phyloP scores from a whole-genome alignment of 1,139 yeast species.

The Schwanniomyces etchellsii region DNA sequence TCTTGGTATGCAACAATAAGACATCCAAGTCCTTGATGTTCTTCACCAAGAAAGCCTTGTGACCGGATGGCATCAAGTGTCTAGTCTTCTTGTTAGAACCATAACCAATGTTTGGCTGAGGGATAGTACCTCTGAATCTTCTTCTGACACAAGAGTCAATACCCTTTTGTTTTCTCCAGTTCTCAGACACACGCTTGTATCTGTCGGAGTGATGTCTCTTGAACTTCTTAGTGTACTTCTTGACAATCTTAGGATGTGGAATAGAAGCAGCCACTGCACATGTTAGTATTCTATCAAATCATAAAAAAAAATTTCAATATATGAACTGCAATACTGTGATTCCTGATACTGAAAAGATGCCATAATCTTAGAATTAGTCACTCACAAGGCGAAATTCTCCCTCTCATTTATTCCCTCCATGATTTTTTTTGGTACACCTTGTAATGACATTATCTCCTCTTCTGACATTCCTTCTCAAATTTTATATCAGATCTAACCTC shows the following conservation, averaged over 20 bases:
- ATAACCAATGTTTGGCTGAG: conserved; percentile 99
- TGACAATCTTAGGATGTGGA: conserved; percentile 99
- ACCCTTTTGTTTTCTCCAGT: conserved; percentile 99
- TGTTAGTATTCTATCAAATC: conserved; percentile 10
- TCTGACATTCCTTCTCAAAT: too few species aligned
- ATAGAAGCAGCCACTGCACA: conserved; percentile 84
- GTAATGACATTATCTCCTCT: too few species aligned
- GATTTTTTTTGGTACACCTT: too few species aligned
- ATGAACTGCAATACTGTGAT: too few species aligned
- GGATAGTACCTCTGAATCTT: conserved; percentile 99
- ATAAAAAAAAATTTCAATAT: too few species aligned
- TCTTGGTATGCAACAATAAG: conserved; percentile 93
- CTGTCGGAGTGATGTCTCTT: conserved; percentile 99
- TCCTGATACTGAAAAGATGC: too few species aligned
- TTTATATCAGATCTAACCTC: too few species aligned
- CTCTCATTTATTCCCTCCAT: too few species aligned
- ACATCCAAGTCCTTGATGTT: conserved; percentile 93
- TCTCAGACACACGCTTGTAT: conserved; percentile 95
- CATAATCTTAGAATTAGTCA: too few species aligned
- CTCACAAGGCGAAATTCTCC: too few species aligned
- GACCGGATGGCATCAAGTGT: conserved; percentile 95
- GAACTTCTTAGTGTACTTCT: conserved; percentile 98
- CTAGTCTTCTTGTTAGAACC: conserved; percentile 99
- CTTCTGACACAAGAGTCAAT: conserved; percentile 99
- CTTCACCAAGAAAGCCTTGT: conserved; percentile 92